Evolutionary conservation across 2,329 filamentous ascomycete genomes (phyloP).

Genomic region (Epichloe elymi): DNA sequence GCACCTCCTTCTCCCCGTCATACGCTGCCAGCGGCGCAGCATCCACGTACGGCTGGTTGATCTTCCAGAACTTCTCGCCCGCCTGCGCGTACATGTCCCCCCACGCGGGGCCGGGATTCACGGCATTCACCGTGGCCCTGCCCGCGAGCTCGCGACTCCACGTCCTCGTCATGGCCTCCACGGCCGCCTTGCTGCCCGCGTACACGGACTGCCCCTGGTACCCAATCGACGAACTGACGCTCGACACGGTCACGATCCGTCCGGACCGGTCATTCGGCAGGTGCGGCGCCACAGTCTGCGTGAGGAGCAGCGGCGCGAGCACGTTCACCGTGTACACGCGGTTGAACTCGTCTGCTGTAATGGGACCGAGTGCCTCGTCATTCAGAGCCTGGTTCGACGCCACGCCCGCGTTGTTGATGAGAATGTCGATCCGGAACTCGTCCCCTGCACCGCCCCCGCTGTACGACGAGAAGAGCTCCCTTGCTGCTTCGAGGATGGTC

Average conservation of each 20-base stretch:
- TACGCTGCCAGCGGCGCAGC: constrained; percentile 22
- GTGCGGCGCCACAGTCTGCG: constrained; percentile 58
- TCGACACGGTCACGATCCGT: constrained; percentile 43
- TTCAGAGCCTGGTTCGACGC: constrained; percentile 51
- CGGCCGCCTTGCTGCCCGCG: constrained; percentile 43
- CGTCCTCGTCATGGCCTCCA: constrained; percentile 46
- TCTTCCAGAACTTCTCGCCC: constrained; percentile 22
- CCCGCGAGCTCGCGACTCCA: constrained; percentile 44
- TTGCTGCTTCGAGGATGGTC: constrained; percentile 19
- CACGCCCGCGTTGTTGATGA: constrained; percentile 77
- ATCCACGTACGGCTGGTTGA: constrained; percentile 26
- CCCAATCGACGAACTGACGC: constrained; percentile 38
- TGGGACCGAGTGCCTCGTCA: constrained; percentile 34
- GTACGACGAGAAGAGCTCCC: constrained; percentile 14
- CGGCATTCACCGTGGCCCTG: constrained; percentile 40
- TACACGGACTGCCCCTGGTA: constrained; percentile 44
- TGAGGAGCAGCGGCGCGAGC: constrained; percentile 63
- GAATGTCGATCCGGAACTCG: constrained; percentile 50
- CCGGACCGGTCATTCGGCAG: constrained; percentile 54
- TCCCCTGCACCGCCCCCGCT: constrained; percentile 1
- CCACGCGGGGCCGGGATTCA: constrained; percentile 44
- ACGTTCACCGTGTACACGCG: constrained; percentile 70
- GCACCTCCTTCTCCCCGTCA: constrained; percentile 17
- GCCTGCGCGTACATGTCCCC: constrained; percentile 34
- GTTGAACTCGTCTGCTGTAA: constrained; percentile 53